Evolutionary conservation across 371 early-diverging fungal species (phyloP), one percentile per base, ranked within the genome.

Genomic region (Apophysomyces trapeziformis): DNA sequence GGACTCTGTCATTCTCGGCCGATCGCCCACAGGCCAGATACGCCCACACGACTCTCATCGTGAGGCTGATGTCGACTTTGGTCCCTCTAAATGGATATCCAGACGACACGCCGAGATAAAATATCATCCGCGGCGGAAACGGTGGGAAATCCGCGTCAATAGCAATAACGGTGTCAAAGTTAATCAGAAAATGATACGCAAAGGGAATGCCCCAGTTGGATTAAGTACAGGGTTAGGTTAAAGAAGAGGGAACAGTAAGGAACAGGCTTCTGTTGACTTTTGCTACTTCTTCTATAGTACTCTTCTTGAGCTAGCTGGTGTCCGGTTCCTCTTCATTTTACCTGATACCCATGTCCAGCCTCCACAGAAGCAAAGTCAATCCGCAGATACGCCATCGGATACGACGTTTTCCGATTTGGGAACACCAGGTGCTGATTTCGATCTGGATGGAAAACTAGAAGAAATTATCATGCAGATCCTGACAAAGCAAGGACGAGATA

Each of bases 131-230:
- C 18, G 60, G 8, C 61, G 68, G 3, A 69, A 68, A 12, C 65
- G 73, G 0, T 83, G 80, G 80, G 80, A 80, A 45, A 64, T 83
- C 1, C 66, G 68, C 12, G 73, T 80, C 5, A 69, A 68, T 62
- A 75, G 83, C 41, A 68, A 73, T 21, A 83, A 79, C 58, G 80
- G 83, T 16, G 73, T 77, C 21, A 77, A 72, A 57, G 67, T 83
- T 2, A 77, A 80, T 54, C 74, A 75, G 7, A 54, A 65, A 5
- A 45, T 66, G 16, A 73, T 68, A 47, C 73, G 63, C 21, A 72
- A 65, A 5, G 38, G 73, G 62, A 58, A 47, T 57, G 63, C 41
- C 13, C 76, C 79, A 0, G 63, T 67, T 8, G 64, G 62, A 0
- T 57, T 80, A n/a, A 68, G 67, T 14, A 77, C 74, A 45, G 70